Percentiles rank a stretch among this genome's conserved stretches.
Evolutionary conservation across 148 eudicot species (phyloP).

Genomic region (Rhododendron mucronatum): DNA sequence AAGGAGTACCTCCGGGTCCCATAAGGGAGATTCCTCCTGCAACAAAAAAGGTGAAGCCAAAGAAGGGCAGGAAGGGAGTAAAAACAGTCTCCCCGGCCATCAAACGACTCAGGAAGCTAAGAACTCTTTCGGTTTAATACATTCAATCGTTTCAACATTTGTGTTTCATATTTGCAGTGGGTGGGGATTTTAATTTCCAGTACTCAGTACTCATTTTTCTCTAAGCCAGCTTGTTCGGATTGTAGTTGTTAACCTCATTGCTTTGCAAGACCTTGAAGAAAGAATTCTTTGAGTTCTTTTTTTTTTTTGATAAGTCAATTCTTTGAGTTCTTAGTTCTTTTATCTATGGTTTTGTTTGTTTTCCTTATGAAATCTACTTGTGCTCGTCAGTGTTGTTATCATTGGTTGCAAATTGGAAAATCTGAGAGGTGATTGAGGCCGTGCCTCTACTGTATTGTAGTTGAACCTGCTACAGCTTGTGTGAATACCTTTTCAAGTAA

Average conservation of each 20-base stretch:
- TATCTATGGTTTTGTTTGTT: not conserved
- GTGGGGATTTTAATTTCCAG: not conserved
- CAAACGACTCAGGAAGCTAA: slow-evolving; percentile 48
- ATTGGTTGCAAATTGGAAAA: not conserved
- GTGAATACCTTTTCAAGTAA: not conserved
- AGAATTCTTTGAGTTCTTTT: not conserved
- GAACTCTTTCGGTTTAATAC: slow-evolving; percentile 7
- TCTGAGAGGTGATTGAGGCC: not conserved
- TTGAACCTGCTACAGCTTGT: not conserved
- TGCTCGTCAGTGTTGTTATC: not conserved
- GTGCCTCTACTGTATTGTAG: not conserved
- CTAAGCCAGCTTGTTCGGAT: not conserved
- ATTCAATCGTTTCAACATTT: not conserved
- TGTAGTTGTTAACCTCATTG: not conserved
- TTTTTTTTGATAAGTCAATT: too few species aligned
- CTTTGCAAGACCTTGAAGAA: not conserved
- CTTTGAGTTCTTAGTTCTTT: not conserved
- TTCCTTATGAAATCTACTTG: not conserved
- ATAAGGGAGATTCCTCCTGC: slow-evolving; percentile 46
- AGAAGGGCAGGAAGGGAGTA: slow-evolving; percentile 41
- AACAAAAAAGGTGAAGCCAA: slow-evolving; percentile 53
- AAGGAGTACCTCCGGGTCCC: slow-evolving; percentile 88
- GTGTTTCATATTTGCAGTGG: not conserved
- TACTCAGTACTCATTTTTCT: not conserved
- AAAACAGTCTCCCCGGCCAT: slow-evolving; percentile 49